Percentiles rank a stretch among this genome's conserved stretches.
Conservation (phyloP, 2,329 filamentous ascomycete genomes). For the Intubia oerlemansii region DNA sequence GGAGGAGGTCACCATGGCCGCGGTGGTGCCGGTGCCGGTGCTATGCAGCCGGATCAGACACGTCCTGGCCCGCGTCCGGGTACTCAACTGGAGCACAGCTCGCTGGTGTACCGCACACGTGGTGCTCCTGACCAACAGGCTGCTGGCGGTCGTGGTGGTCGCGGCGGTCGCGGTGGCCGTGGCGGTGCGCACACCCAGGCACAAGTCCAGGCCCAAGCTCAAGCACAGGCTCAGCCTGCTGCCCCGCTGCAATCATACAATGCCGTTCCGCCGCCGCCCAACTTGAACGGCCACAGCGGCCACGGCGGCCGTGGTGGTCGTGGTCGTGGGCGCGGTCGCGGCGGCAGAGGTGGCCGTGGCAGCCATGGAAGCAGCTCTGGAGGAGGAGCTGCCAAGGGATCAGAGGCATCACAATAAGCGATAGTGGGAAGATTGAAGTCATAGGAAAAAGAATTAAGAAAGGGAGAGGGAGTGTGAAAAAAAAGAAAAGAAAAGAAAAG, state of each 20-base stretch:
- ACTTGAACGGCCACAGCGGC: constrained; percentile 24
- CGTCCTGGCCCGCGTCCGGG: constrained; percentile 10
- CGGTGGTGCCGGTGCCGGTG: constrained; percentile 13
- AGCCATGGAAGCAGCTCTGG: constrained; percentile 20
- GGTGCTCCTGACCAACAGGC: too few relatives aligned
- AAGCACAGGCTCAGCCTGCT: not conserved
- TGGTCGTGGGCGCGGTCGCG: constrained; percentile 17
- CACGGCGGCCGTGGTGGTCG: too few relatives aligned
- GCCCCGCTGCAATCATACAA: constrained; percentile 20
- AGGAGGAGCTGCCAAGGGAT: constrained; percentile 11
- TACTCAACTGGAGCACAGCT: constrained; percentile 25
- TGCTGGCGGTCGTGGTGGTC: constrained; percentile 2
- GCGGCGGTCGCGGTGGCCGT: constrained; percentile 1
- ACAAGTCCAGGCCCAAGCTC: not conserved
- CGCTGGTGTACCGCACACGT: constrained; percentile 26
- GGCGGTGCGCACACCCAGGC: not conserved
- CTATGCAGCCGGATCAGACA: constrained; percentile 5
- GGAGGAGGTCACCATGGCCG: constrained; percentile 11
- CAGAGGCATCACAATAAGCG: too few relatives aligned
- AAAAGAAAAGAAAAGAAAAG: too few relatives aligned
- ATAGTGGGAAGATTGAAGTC: too few relatives aligned
- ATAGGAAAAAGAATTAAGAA: too few relatives aligned
- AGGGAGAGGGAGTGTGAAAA: too few relatives aligned
- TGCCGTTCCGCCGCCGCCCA: constrained; percentile 38
- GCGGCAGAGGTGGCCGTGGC: constrained; percentile 15